phyloP scores from a whole-genome alignment of 202 grass and related monocot genomes.

The Panicum hallii region DNA sequence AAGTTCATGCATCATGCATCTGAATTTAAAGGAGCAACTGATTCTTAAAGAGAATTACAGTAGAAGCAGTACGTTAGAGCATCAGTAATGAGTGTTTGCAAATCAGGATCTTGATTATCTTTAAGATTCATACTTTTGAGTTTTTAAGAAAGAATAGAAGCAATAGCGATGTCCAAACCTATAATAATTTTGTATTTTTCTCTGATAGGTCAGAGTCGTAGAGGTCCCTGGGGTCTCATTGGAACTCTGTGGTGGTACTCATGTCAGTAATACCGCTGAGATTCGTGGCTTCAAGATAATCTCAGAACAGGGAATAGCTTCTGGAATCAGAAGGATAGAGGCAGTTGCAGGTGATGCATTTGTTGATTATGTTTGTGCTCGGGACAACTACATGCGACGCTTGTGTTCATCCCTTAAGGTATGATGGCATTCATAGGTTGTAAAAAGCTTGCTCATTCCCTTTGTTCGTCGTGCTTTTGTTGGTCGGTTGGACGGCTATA shows the following conservation, averaged over 20 bases:
- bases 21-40: slow-evolving; percentile 24
- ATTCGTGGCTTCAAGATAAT: slow-evolving; percentile 97
- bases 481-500: neutral
- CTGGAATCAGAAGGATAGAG: slow-evolving; percentile 92
- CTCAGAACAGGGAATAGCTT: slow-evolving; percentile 96
- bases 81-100: slow-evolving; percentile 3
- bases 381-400: slow-evolving; percentile 82
- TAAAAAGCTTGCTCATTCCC: slow-evolving; percentile 5
- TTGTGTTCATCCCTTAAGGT: slow-evolving; percentile 90
- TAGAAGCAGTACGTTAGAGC: neutral
- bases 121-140: neutral
- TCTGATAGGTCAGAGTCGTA: slow-evolving; percentile 86
- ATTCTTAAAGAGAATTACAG: neutral
- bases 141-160: neutral
- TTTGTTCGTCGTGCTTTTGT: slow-evolving; percentile 24
- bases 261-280: slow-evolving; percentile 88
- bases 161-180: neutral
- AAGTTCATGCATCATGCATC: neutral
- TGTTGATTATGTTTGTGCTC: slow-evolving; percentile 84
- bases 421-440: slow-evolving; percentile 20
- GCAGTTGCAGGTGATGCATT: slow-evolving; percentile 96
- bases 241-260: slow-evolving; percentile 97
- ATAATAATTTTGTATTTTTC: slow-evolving; percentile 21
- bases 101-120: neutral
- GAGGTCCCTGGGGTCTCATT: slow-evolving; percentile 94